phyloP scores from a whole-genome alignment of 306 rosid genomes.

The Castanopsis chinensis region DNA sequence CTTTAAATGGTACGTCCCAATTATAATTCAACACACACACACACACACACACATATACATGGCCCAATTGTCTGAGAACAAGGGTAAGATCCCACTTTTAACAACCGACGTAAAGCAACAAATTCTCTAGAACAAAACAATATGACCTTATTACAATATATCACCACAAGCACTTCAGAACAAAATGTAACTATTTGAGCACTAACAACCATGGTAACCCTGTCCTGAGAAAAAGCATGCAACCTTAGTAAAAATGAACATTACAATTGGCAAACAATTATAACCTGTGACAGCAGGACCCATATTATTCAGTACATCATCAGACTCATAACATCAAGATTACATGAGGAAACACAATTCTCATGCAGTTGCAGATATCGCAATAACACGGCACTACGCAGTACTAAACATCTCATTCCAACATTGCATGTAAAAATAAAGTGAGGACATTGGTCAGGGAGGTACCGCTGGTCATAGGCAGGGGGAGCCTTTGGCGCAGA shows the following conservation, averaged over 20 bases:
- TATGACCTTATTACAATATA: background rate
- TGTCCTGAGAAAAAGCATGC: background rate
- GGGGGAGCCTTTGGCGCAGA: constrained; percentile 88
- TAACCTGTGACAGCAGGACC: background rate
- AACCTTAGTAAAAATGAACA: background rate
- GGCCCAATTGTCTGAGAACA: background rate
- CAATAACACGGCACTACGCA: background rate
- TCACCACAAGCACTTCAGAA: background rate
- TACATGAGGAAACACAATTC: background rate
- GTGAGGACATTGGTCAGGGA: constrained; percentile 2
- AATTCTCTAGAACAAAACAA: background rate
- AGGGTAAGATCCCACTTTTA: background rate
- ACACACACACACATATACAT: no score
- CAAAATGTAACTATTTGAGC: background rate
- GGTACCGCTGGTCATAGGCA: constrained; percentile 70
- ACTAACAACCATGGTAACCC: background rate
- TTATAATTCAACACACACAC: no score
- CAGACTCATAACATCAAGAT: background rate
- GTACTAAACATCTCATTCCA: background rate
- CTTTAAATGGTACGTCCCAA: no score
- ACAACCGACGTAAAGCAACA: background rate
- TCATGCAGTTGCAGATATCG: background rate
- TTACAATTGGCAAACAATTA: background rate
- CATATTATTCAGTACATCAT: background rate
- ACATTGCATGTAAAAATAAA: background rate